Conservation (phyloP, 1,139 yeast genomes). For the Debaryomycetaceae sp. region DNA sequence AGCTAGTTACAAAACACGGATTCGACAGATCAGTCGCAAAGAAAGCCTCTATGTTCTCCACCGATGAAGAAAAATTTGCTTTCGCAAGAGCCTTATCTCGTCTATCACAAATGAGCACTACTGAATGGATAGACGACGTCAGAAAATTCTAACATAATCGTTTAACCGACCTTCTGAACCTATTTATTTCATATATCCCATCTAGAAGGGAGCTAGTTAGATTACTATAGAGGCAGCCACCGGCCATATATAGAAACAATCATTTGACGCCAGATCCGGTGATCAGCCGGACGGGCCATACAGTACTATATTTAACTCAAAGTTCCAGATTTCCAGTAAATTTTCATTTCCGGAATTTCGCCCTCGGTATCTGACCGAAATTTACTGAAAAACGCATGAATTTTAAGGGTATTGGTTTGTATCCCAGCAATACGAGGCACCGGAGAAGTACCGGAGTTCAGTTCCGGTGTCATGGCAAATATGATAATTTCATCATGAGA, state of each 20-base stretch:
- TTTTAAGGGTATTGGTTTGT: too few species aligned
- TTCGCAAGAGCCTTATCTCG: constrained; percentile 93
- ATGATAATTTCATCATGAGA: background rate
- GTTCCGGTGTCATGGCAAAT: background rate
- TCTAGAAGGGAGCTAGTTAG: too few species aligned
- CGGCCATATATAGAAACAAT: too few species aligned
- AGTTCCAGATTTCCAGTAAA: background rate
- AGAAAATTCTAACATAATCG: background rate
- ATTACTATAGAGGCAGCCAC: too few species aligned
- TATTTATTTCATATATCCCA: too few species aligned
- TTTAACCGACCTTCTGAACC: too few species aligned
- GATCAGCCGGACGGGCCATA: background rate
- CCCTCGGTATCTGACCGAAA: background rate
- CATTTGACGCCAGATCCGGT: background rate
- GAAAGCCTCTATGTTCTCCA: constrained; percentile 73
- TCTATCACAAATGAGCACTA: constrained; percentile 89
- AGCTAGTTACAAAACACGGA: constrained; percentile 66
- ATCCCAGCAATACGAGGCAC: background rate
- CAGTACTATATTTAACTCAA: background rate
- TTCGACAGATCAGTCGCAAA: constrained; percentile 72
- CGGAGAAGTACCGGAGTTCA: background rate
- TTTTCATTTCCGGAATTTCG: background rate
- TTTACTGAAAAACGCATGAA: too few species aligned
- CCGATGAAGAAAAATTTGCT: constrained; percentile 94
- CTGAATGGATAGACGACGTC: constrained; percentile 72